Base-by-base conservation (phyloP, 202 grass and related monocot genomes). In the Cymbopogon flexuosus region DNA sequence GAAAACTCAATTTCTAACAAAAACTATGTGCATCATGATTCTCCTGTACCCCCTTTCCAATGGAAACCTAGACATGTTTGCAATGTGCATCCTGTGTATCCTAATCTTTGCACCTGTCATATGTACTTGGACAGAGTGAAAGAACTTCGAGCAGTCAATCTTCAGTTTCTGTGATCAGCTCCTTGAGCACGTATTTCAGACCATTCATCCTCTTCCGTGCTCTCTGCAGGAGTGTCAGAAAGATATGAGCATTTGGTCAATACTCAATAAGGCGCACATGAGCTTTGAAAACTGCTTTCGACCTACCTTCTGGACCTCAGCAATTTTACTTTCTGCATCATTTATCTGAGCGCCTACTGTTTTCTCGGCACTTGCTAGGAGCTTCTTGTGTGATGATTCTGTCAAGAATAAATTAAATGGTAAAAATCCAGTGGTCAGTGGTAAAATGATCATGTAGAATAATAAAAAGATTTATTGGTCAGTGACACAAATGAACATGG, bases 331-430 rank as follows among this genome's bases (percentile, higher is more conserved):
- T 84, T 98, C 96, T 63, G 92, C 92, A 46, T 93, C 83, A 29
- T 65, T 89, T 61, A 98, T 64, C 61, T 98, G 88, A 83, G 82
- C 63, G 7, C 70, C 77, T 46, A 94, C 77, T 73, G 83, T 71
- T 80, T 93, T 84, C 77, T 95, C 88, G 3, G 91, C 92, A 84
- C 87, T 81, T 72, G 52, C 70, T 31, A 98, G 62, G 36, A 98
- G 81, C 90, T 95, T 93, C 76, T 89, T 84, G 80, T 98, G 95
- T 31, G 85, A 84, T 14, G 65, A 78, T 87, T 93, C 92, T 98
- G 88, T 70, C 67, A 18, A 78, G 8, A 51, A 86, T 73, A 33
- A 64, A 16, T 81, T 27, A 85, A 75, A 77, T 62, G 40, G 8
- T 62, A 39, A 76, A 42, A 76, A 42, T 29, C 34, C 1, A 18